These are phyloP conservation scores for Amanita rubescens DNA, from an alignment of 768 basidiomycete species.

Conservation along the genomic window DNA sequence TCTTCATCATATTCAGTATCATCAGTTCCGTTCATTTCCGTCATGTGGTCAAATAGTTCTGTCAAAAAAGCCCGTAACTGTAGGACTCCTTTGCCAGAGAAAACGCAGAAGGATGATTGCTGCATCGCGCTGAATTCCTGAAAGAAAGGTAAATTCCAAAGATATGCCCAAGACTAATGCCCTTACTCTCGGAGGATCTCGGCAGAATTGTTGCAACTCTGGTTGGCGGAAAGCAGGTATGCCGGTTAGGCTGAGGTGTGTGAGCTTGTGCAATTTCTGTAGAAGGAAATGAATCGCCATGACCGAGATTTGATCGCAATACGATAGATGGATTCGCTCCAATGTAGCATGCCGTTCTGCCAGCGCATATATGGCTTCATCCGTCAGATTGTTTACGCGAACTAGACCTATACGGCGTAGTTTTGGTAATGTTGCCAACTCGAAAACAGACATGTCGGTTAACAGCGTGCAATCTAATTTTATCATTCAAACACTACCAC, in stretches of 20 bases:
- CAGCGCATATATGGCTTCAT: constrained; percentile 85
- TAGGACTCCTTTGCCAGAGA: constrained; percentile 84
- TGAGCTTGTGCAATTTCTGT: constrained; percentile 81
- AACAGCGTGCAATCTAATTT: constrained; percentile 73
- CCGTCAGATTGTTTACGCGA: constrained; percentile 86
- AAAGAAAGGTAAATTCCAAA: background rate
- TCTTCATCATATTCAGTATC: constrained; percentile 64
- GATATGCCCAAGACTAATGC: background rate
- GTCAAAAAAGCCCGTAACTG: constrained; percentile 76
- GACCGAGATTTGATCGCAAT: constrained; percentile 93
- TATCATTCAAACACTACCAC: constrained; percentile 10
- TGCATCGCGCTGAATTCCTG: constrained; percentile 92
- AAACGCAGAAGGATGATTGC: constrained; percentile 89
- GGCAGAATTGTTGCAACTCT: constrained; percentile 86
- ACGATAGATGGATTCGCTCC: constrained; percentile 94
- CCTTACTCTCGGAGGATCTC: constrained; percentile 77
- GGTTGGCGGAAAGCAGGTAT: constrained; percentile 81
- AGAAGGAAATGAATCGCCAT: constrained; percentile 88
- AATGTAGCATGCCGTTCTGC: constrained; percentile 80
- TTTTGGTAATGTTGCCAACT: constrained; percentile 81
- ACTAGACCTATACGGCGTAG: constrained; percentile 93
- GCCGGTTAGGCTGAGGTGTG: constrained; percentile 97
- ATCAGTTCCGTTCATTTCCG: constrained; percentile 62
- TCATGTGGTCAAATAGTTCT: constrained; percentile 68
- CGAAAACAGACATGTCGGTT: constrained; percentile 92